Conservation (phyloP, 1,284 basidiomycete genomes). For the Veloboletus limbatus region DNA sequence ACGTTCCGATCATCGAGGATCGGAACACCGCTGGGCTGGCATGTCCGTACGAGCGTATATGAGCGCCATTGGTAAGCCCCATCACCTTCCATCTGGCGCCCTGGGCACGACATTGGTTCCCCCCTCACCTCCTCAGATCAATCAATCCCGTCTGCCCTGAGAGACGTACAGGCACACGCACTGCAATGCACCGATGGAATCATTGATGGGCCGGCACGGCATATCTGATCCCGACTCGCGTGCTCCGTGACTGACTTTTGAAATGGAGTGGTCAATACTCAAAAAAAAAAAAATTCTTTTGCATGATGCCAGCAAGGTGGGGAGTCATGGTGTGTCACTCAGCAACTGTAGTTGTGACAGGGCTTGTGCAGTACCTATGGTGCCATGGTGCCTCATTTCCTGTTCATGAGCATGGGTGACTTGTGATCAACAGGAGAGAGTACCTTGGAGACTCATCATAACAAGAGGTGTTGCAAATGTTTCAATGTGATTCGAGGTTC, state of each 20-base stretch:
- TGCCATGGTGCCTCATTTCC: neutral
- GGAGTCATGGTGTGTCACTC: neutral
- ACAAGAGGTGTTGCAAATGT: neutral
- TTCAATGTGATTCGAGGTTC: neutral
- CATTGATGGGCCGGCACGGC: too few species aligned
- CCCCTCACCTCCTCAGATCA: too few species aligned
- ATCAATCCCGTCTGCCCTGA: too few species aligned
- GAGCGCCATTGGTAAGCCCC: neutral
- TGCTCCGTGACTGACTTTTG: too few species aligned
- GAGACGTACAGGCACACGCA: neutral
- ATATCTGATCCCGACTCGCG: too few species aligned
- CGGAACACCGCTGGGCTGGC: neutral
- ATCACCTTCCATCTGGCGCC: too few species aligned
- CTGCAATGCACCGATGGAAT: neutral
- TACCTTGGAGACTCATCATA: neutral
- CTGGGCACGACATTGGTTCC: neutral
- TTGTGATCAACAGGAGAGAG: constrained; percentile 4
- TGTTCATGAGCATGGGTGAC: neutral
- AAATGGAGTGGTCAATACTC: too few species aligned
- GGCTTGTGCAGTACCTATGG: neutral
- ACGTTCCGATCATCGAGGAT: neutral
- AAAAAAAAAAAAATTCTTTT: too few species aligned
- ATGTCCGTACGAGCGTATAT: neutral
- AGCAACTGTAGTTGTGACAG: neutral
- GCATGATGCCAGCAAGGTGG: too few species aligned